These are phyloP conservation scores for Neurospora sublineolata DNA, from an alignment of 495 filamentous ascomycete genomes.

Conservation along the genomic window DNA sequence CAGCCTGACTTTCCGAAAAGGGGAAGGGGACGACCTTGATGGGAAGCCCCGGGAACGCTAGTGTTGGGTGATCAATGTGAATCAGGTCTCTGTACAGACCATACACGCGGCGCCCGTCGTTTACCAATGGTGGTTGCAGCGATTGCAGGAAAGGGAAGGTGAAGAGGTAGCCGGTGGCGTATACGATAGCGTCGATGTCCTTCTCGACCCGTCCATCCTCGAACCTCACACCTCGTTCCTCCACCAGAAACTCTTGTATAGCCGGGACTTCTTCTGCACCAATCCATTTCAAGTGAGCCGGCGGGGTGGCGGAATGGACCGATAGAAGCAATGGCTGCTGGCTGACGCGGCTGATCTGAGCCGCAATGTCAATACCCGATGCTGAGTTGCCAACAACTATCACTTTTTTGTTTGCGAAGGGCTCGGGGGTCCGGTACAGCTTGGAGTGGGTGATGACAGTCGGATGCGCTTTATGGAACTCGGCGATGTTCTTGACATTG, in stretches of 20 bases:
- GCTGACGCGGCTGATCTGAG: conserved; percentile 51
- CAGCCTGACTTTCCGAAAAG: conserved; percentile 64
- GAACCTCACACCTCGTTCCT: conserved; percentile 26
- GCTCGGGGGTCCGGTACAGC: conserved; percentile 51
- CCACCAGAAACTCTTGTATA: conserved; percentile 31
- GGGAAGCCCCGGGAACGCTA: conserved; percentile 65
- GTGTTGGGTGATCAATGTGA: conserved; percentile 60
- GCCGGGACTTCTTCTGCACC: conserved; percentile 27
- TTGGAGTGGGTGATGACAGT: conserved; percentile 70
- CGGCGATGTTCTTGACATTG: conserved; percentile 24
- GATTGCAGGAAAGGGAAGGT: conserved; percentile 59
- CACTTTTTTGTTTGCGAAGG: conserved; percentile 41
- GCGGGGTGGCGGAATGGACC: conserved; percentile 24
- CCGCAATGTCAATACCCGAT: conserved; percentile 69
- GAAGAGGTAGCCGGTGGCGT: conserved; percentile 67
- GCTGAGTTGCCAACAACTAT: conserved; percentile 69
- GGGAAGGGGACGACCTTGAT: conserved; percentile 80
- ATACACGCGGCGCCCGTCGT: conserved; percentile 54
- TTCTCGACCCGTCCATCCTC: conserved; percentile 36
- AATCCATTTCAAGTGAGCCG: conserved; percentile 17
- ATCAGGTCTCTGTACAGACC: conserved; percentile 70
- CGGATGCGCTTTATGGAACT: conserved; percentile 49
- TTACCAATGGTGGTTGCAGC: conserved; percentile 44
- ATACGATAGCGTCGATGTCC: conserved; percentile 56
- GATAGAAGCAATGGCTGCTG: conserved; percentile 31